These are phyloP conservation scores for Fusarium virguliforme DNA, from an alignment of 2,329 filamentous ascomycete genomes.

Conservation along the genomic window DNA sequence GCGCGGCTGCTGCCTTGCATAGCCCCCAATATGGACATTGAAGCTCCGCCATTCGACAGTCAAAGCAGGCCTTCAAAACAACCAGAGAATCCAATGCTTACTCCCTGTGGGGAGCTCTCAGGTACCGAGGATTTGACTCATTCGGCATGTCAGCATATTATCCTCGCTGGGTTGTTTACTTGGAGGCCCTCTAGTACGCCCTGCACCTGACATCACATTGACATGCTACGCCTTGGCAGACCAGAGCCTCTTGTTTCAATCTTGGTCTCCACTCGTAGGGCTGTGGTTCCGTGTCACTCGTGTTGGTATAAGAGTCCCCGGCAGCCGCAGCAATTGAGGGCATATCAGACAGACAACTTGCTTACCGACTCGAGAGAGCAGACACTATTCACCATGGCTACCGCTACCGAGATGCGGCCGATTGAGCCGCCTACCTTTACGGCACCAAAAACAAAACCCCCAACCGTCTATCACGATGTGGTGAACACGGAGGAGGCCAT, in stretches of 20 bases:
- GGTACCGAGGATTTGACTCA: constrained; percentile 31
- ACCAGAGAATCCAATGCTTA: background rate
- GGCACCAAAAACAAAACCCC: constrained; percentile 4
- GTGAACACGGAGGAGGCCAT: constrained; percentile 50
- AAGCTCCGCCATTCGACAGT: constrained; percentile 4
- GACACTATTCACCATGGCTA: constrained; percentile 50
- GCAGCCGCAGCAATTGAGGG: background rate
- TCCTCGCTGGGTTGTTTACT: background rate
- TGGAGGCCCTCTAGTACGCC: constrained; percentile 32
- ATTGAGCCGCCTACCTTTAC: constrained; percentile 42
- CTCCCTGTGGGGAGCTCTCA: no score
- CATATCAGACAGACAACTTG: background rate
- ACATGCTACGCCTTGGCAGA: constrained; percentile 14
- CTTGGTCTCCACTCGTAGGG: constrained; percentile 41
- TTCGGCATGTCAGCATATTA: constrained; percentile 13
- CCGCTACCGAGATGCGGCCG: constrained; percentile 53
- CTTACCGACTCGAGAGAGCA: background rate
- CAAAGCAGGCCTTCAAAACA: background rate
- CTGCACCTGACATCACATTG: constrained; percentile 41
- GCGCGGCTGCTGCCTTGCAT: constrained; percentile 15
- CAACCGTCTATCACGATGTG: constrained; percentile 19
- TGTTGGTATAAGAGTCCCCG: constrained; percentile 27
- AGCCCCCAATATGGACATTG: background rate
- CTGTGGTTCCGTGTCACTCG: constrained; percentile 19
- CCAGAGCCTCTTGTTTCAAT: constrained; percentile 14